These are phyloP conservation scores for Cyberlindnera misumaiensis DNA, from an alignment of 805 yeast genomes.

Conservation along the genomic window DNA sequence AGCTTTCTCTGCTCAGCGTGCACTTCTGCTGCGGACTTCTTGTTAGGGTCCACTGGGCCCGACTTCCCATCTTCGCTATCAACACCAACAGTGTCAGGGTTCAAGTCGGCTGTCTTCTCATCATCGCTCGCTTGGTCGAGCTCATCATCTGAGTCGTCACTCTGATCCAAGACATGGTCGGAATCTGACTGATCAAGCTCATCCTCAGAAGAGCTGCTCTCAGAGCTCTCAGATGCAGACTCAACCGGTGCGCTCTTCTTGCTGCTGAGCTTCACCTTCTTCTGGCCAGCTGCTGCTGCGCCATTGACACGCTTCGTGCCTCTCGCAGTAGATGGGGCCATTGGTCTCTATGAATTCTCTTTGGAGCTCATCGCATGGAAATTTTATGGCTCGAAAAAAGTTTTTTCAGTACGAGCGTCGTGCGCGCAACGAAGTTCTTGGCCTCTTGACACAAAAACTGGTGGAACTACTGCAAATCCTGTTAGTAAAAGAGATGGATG, in stretches of 20 bases:
- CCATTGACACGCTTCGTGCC: conserved; percentile 20
- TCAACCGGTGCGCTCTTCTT: conserved; percentile 16
- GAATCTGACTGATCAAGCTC: conserved; percentile 12
- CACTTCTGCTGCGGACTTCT: conserved; percentile 52
- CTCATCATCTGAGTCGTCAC: conserved; percentile 23
- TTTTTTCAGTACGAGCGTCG: conserved; percentile 1
- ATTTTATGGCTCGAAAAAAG: conserved; percentile 1
- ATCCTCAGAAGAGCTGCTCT: conserved; percentile 14
- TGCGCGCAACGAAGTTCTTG: too few relatives aligned
- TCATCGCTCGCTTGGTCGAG: conserved; percentile 25
- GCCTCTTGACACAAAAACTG: too few relatives aligned
- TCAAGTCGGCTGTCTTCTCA: conserved; percentile 17
- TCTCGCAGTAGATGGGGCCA: conserved; percentile 14
- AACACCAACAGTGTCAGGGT: conserved; percentile 23
- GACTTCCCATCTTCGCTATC: conserved; percentile 15
- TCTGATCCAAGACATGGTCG: conserved; percentile 16
- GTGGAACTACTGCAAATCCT: too few relatives aligned
- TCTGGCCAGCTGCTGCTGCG: not conserved
- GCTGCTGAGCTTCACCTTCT: conserved; percentile 15
- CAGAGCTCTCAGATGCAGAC: conserved; percentile 16
- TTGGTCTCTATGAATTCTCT: not conserved
- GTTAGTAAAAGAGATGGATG: too few relatives aligned
- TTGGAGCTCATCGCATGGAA: not conserved
- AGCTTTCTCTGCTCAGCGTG: conserved; percentile 79
- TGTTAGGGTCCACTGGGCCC: conserved; percentile 26